Percentiles rank a stretch among this genome's conserved stretches.
Conservation (phyloP, 1,284 basidiomycete genomes). For the Ceratobasidium sp. region DNA sequence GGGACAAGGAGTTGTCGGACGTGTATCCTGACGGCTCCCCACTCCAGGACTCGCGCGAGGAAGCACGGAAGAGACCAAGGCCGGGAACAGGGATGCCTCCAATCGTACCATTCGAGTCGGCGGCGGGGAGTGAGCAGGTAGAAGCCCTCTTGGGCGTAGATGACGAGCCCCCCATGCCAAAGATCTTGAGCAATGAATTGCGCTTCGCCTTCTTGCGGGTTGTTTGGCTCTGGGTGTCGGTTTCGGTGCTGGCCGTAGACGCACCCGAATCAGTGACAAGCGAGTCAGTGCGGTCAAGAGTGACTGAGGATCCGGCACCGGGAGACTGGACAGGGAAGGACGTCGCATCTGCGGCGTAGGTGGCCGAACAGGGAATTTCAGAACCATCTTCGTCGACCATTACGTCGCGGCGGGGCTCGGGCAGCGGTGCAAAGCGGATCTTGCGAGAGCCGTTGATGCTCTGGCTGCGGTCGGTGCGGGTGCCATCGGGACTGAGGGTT, state of each 20-base stretch:
- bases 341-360: slow-evolving; percentile 27
- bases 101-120: slow-evolving; percentile 53
- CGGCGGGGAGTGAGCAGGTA: slow-evolving; percentile 46
- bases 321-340: slow-evolving; percentile 24
- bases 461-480: slow-evolving; percentile 27
- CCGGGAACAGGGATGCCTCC: slow-evolving; percentile 60
- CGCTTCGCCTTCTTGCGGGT: slow-evolving; percentile 31
- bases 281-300: slow-evolving; percentile 49
- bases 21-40: slow-evolving; percentile 41
- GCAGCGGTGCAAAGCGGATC: slow-evolving; percentile 82
- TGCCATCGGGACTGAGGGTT: not conserved
- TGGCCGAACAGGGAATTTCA: slow-evolving; percentile 1
- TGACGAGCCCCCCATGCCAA: slow-evolving; percentile 42
- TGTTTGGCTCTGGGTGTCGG: slow-evolving; percentile 41
- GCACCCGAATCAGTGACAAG: slow-evolving; percentile 41
- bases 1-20: slow-evolving; percentile 42
- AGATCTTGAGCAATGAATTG: slow-evolving; percentile 20
- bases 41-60: slow-evolving; percentile 49
- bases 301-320: slow-evolving; percentile 49
- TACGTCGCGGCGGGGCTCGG: slow-evolving; percentile 68
- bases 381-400: slow-evolving; percentile 42
- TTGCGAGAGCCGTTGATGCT: slow-evolving; percentile 52
- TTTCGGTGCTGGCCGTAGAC: slow-evolving; percentile 45
- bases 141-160: slow-evolving; percentile 44
- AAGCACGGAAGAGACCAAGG: slow-evolving; percentile 59